These are phyloP conservation scores for Phascolomyces articulosus DNA, from an alignment of 371 early-diverging fungal species.

Conservation along the genomic window DNA sequence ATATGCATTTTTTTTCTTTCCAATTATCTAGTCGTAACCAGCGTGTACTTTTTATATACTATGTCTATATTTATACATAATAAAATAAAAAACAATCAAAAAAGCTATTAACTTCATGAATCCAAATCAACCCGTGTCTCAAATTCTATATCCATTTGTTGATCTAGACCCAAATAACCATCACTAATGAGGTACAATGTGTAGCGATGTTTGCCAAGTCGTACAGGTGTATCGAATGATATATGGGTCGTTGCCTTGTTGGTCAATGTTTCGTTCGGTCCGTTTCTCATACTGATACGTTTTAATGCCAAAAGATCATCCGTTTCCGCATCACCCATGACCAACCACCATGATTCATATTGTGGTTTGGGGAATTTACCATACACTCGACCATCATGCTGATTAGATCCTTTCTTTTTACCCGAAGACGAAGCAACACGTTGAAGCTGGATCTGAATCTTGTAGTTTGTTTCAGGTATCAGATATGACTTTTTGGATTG, in stretches of 20 bases:
- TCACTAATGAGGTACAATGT: conserved; percentile 72
- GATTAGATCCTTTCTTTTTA: conserved; percentile 30
- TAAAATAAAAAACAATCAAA: background rate
- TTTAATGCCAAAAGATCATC: conserved; percentile 79
- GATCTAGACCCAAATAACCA: conserved; percentile 84
- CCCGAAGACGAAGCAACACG: conserved; percentile 20
- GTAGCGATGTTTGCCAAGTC: conserved; percentile 64
- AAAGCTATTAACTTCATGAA: conserved; percentile 14
- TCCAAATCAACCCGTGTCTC: conserved; percentile 46
- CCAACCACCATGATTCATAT: conserved; percentile 90
- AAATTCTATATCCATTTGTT: conserved; percentile 57
- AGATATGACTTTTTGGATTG: conserved; percentile 46
- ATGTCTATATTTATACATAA: conserved; percentile 8
- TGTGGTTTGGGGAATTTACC: conserved; percentile 87
- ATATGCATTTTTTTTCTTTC: background rate
- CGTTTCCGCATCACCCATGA: conserved; percentile 68
- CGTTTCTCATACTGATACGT: conserved; percentile 72
- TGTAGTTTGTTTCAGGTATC: conserved; percentile 53
- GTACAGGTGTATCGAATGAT: conserved; percentile 69
- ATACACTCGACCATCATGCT: conserved; percentile 69
- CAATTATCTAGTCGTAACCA: conserved; percentile 13
- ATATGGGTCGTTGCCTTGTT: conserved; percentile 47
- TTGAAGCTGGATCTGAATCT: conserved; percentile 47
- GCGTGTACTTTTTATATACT: conserved; percentile 11
- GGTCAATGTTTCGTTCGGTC: conserved; percentile 49